A percentile compares a stretch with the other conserved stretches of the same genome.
These are phyloP conservation scores for Cyclotella distinguenda DNA, from an alignment of 108 stramenopile species.

Conservation along the genomic window DNA sequence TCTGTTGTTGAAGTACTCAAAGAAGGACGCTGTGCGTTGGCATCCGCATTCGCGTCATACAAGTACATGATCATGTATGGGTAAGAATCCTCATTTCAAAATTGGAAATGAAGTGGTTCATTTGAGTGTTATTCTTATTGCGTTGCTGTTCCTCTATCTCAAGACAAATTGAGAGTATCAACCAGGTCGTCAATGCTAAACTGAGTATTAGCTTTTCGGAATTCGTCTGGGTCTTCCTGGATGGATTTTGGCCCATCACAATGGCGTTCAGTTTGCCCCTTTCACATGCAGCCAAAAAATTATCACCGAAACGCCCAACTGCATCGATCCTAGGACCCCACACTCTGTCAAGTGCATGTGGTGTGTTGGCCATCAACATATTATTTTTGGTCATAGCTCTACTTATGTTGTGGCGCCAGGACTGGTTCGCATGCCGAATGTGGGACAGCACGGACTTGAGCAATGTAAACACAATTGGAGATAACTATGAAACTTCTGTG, in stretches of 20 bases:
- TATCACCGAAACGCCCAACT: slow-evolving; percentile 63
- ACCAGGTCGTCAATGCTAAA: slow-evolving; percentile 57
- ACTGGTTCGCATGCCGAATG: slow-evolving; percentile 67
- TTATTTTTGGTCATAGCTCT: slow-evolving; percentile 52
- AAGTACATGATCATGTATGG: slow-evolving; percentile 76
- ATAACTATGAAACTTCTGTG: slow-evolving; percentile 55
- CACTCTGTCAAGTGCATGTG: slow-evolving; percentile 51
- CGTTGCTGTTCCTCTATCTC: not conserved
- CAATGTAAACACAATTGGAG: slow-evolving; percentile 47
- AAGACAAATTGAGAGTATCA: slow-evolving; percentile 60
- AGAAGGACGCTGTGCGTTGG: slow-evolving; percentile 68
- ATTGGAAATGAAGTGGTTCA: too few relatives aligned
- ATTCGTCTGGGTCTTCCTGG: slow-evolving; percentile 67
- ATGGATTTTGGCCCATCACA: slow-evolving; percentile 58
- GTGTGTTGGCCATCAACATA: slow-evolving; percentile 57
- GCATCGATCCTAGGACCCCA: slow-evolving; percentile 61
- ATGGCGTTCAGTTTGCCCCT: slow-evolving; percentile 66
- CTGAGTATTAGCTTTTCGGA: slow-evolving; percentile 56
- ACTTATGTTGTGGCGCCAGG: slow-evolving; percentile 43
- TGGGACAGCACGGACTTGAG: slow-evolving; percentile 55
- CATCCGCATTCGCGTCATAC: slow-evolving; percentile 60
- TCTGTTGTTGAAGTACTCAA: slow-evolving; percentile 63
- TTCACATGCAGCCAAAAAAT: slow-evolving; percentile 42
- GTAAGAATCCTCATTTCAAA: not conserved
- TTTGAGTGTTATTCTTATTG: too few relatives aligned